Base-by-base conservation (phyloP, 257 asterid species). In the Scutellaria galericulata region DNA sequence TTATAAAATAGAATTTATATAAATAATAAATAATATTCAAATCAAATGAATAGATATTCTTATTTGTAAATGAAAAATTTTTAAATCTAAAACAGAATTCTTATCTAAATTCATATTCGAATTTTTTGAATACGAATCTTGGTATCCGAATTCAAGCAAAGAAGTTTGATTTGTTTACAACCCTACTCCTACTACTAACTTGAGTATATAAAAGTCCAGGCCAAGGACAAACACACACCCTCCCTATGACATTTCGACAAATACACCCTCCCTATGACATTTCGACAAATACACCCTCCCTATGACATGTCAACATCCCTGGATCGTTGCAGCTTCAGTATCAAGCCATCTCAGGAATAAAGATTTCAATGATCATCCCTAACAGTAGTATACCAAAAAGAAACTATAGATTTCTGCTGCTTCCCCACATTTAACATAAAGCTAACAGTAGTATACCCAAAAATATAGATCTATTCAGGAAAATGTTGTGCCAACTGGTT, bases 311-410 rank as follows among this genome's bases (percentile, higher is more conserved):
- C 42, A 65, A 52, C 52, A 52, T 52, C 64, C 41, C 41, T 9
- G 22, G 54, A 53, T 54, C 54, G 41, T 68, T 68, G 68, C 54
- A 68, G 12, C 70, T 24, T 45, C 18, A 64, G 53, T 22, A 64
- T 63, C 68, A 64, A 35, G 46, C 71, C 12, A 66, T 27, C 57
- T 46, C 46, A 13, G 45, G n/a, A 7, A 41, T 40, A 53, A 20
- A 44, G 22, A 12, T 40, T 41, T 24, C 48, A 31, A 48, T 40
- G 44, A 20, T 9, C 22, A 40, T 12, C 12, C 37, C 40, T 8
- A 14, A 40, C 54, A 12, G 12, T 24, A 20, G 5, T 31, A 31
- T 31, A 31, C 37, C 37, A 24, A 24, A 24, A 24, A 24, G 1
- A 1, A 24, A 0, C 1, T 24, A 24, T 24, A 24, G 37, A 31